These are phyloP conservation scores for Stachybotrys echinatus DNA, from an alignment of 2,329 filamentous ascomycete species.

Conservation along the genomic window DNA sequence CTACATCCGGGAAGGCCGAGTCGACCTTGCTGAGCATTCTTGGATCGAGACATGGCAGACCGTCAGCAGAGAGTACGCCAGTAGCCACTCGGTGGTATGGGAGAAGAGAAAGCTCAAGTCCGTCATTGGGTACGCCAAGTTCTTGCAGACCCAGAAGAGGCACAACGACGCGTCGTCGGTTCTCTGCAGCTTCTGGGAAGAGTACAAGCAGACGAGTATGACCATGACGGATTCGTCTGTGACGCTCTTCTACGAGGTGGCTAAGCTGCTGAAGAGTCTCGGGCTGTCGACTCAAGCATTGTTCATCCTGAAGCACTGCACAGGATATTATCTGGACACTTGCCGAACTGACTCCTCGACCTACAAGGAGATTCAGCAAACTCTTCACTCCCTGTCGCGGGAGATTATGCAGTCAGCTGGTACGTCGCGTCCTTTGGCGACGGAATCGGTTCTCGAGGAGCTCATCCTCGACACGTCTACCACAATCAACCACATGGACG, in stretches of 20 bases:
- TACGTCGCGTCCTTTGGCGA: constrained; percentile 21
- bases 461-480: constrained; percentile 36
- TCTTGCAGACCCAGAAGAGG: constrained; percentile 38
- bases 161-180: constrained; percentile 37
- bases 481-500: constrained; percentile 29
- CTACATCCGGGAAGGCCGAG: constrained; percentile 22
- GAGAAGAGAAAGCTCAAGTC: constrained; percentile 41
- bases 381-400: constrained; percentile 33
- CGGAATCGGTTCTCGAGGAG: constrained; percentile 36
- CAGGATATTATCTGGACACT: constrained; percentile 28
- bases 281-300: constrained; percentile 38
- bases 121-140: constrained; percentile 39
- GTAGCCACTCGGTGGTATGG: constrained; percentile 34
- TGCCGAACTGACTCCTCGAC: constrained; percentile 22
- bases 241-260: constrained; percentile 31
- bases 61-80: constrained; percentile 38
- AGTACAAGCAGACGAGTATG: constrained; percentile 38
- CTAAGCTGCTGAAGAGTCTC: constrained; percentile 39
- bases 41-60: constrained; percentile 47
- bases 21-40: constrained; percentile 33
- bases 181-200: constrained; percentile 39
- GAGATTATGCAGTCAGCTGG: constrained; percentile 32
- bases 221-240: constrained; percentile 30
- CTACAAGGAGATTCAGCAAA: constrained; percentile 36
- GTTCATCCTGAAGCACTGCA: constrained; percentile 38